phyloP scores from a whole-genome alignment of 352 stramenopile species.

The Pythium coloratum region DNA sequence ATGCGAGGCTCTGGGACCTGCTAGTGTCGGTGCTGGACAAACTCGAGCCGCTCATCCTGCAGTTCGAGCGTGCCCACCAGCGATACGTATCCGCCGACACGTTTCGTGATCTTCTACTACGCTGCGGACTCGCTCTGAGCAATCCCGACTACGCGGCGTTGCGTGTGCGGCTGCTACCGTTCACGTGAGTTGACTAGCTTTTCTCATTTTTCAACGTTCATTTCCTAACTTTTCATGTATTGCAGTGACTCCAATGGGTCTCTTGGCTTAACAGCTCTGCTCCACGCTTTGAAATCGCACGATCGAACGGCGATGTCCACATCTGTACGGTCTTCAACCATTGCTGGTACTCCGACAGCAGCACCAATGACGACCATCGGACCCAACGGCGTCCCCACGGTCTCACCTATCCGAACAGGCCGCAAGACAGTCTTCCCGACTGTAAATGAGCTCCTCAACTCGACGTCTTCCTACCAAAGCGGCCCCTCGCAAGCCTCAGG shows the following conservation, averaged over 20 bases:
- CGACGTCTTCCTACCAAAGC: slow-evolving; percentile 15
- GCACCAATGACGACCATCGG: neutral
- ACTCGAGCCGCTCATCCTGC: slow-evolving; percentile 49
- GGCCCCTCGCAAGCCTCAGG: neutral
- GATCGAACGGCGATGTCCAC: slow-evolving; percentile 46
- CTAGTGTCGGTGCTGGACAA: slow-evolving; percentile 52
- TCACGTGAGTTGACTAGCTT: slow-evolving; percentile 38
- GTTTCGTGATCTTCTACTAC: slow-evolving; percentile 62
- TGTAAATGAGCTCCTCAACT: slow-evolving; percentile 21
- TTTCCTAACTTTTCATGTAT: slow-evolving; percentile 5
- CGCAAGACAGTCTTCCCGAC: slow-evolving; percentile 50
- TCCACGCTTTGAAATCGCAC: slow-evolving; percentile 48
- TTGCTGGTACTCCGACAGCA: slow-evolving; percentile 21
- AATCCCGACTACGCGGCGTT: slow-evolving; percentile 71
- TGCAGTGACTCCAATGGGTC: slow-evolving; percentile 53
- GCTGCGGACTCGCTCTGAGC: slow-evolving; percentile 60
- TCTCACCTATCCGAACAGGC: slow-evolving; percentile 63
- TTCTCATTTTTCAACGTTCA: neutral
- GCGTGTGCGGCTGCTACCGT: slow-evolving; percentile 57
- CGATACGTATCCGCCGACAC: slow-evolving; percentile 49
- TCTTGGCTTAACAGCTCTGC: slow-evolving; percentile 43
- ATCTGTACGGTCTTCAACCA: slow-evolving; percentile 23
- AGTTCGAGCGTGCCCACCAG: slow-evolving; percentile 59
- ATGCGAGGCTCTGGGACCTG: slow-evolving; percentile 62
- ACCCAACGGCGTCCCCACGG: slow-evolving; percentile 22